A percentile compares a stretch with the other conserved stretches of the same genome.
Evolutionary conservation across 1,284 basidiomycete genomes (phyloP).

Genomic region (Ceratobasidium sp.): DNA sequence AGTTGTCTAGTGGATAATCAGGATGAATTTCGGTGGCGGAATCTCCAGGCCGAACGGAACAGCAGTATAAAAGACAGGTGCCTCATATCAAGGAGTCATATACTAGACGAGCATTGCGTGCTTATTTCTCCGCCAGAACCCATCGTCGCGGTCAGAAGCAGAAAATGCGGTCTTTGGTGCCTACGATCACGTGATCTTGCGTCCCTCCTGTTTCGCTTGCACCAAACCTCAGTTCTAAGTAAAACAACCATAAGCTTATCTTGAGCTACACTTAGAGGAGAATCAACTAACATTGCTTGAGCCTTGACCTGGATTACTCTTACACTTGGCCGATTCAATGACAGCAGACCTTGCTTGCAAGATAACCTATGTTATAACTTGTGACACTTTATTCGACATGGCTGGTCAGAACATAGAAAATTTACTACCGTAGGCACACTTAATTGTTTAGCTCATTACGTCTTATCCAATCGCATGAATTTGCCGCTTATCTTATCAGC

Average conservation of each 20-base stretch:
- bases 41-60: no score
- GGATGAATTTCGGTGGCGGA: conserved; percentile 11
- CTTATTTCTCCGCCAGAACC: background rate
- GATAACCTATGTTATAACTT: no score
- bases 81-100: background rate
- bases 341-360: no score
- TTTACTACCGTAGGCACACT: no score
- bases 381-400: no score
- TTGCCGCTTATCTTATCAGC: conserved; percentile 26
- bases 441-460: no score
- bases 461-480: background rate
- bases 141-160: background rate
- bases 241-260: background rate
- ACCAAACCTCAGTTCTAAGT: background rate
- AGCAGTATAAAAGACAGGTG: background rate
- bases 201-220: background rate
- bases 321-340: no score
- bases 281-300: no score
- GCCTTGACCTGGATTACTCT: no score
- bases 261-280: background rate
- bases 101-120: conserved; percentile 1
- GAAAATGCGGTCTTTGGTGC: no score
- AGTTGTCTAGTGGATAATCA: background rate
- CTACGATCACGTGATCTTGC: background rate
- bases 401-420: no score